These are phyloP conservation scores for Russula lepida DNA, from an alignment of 768 basidiomycete species.

Conservation along the genomic window DNA sequence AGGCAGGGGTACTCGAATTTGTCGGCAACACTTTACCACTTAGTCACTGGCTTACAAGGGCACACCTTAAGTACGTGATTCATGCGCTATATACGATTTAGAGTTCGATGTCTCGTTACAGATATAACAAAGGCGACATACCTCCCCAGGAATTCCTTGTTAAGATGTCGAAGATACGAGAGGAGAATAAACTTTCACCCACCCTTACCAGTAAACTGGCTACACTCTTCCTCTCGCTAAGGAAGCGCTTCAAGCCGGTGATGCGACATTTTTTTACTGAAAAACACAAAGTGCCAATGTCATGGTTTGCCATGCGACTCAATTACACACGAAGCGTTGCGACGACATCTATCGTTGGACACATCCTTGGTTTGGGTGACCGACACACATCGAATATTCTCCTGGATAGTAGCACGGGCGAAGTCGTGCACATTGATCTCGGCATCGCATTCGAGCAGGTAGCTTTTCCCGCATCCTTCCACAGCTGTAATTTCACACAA, in stretches of 20 bases:
- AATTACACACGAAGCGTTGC: conserved; percentile 90
- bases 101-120: conserved; percentile 24
- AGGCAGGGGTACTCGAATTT: conserved; percentile 86
- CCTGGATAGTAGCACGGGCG: conserved; percentile 72
- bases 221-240: conserved; percentile 24
- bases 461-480: conserved; percentile 13
- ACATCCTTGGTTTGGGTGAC: conserved; percentile 87
- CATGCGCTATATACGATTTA: neutral
- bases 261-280: conserved; percentile 95
- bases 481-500: neutral
- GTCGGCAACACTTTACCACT: conserved; percentile 72
- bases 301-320: conserved; percentile 88
- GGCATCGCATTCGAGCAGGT: conserved; percentile 97
- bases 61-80: conserved; percentile 50
- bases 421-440: conserved; percentile 91
- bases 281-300: conserved; percentile 74
- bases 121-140: conserved; percentile 60
- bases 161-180: conserved; percentile 29
- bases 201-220: conserved; percentile 26
- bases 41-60: conserved; percentile 47
- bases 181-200: conserved; percentile 26
- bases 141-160: conserved; percentile 27
- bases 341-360: conserved; percentile 88
- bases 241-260: conserved; percentile 59
- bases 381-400: conserved; percentile 90